These are phyloP conservation scores for Opeltia flavorubescens DNA, from an alignment of 495 filamentous ascomycete species.

Conservation along the genomic window DNA sequence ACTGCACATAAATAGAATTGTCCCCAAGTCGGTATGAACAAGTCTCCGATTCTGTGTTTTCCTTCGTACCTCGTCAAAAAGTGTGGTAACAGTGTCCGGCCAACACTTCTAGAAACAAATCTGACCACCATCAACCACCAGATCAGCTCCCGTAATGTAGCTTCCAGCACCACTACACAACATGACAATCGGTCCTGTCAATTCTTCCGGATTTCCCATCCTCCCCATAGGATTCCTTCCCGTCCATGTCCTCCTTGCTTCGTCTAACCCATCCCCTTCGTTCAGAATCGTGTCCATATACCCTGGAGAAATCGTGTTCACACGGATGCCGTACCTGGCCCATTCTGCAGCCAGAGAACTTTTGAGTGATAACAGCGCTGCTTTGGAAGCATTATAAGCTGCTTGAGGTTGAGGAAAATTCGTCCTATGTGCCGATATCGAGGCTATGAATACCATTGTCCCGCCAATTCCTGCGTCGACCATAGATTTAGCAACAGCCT, in stretches of 20 bases:
- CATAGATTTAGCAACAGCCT: slow-evolving; percentile 41
- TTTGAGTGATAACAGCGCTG: slow-evolving; percentile 23
- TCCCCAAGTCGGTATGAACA: too few relatives aligned
- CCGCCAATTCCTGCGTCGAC: slow-evolving; percentile 28
- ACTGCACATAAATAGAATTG: too few relatives aligned
- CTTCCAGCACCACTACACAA: slow-evolving; percentile 45
- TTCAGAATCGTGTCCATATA: slow-evolving; percentile 79
- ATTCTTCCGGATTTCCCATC: slow-evolving; percentile 51
- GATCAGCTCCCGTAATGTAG: slow-evolving; percentile 54
- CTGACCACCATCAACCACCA: slow-evolving; percentile 41
- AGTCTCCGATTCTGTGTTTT: neutral
- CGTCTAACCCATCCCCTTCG: slow-evolving; percentile 43
- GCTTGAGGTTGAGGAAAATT: slow-evolving; percentile 32
- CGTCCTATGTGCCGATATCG: slow-evolving; percentile 47
- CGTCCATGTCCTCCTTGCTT: slow-evolving; percentile 40
- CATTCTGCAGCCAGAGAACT: slow-evolving; percentile 28
- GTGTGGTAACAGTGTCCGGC: neutral
- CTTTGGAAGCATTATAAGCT: slow-evolving; percentile 31
- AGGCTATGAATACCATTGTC: slow-evolving; percentile 48
- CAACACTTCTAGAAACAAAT: slow-evolving; percentile 9
- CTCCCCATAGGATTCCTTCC: slow-evolving; percentile 52
- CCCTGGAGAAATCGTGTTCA: slow-evolving; percentile 57
- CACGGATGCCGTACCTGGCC: slow-evolving; percentile 46
- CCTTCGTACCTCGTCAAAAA: neutral
- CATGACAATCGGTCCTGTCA: slow-evolving; percentile 53